phyloP scores from a whole-genome alignment of 2,329 filamentous ascomycete species.

The Aspergillus tanneri region DNA sequence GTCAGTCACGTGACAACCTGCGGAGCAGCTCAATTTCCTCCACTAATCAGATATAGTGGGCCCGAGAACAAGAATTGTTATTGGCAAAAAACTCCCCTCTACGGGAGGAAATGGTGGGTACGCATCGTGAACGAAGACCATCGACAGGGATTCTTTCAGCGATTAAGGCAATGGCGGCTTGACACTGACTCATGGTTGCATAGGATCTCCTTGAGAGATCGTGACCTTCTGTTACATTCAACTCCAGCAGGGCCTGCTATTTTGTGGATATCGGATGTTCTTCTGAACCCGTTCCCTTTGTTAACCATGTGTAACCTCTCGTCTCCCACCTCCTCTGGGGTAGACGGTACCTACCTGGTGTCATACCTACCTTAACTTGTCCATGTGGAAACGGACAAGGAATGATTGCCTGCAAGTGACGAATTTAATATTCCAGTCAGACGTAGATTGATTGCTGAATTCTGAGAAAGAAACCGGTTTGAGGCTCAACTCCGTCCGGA shows the following conservation, averaged over 20 bases:
- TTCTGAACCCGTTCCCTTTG: no score
- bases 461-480: neutral
- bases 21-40: neutral
- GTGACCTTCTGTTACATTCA: neutral
- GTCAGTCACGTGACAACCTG: slow-evolving; percentile 18
- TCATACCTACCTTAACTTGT: neutral
- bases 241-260: no score
- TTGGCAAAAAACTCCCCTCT: neutral
- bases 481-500: neutral
- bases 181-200: slow-evolving; percentile 10
- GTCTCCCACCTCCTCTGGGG: no score
- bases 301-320: no score
- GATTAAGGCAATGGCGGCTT: slow-evolving; percentile 3
- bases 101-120: slow-evolving; percentile 4
- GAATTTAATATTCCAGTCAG: neutral
- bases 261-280: no score
- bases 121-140: slow-evolving; percentile 3
- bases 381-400: neutral
- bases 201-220: neutral
- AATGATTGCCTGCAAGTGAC: neutral
- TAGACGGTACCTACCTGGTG: no score
- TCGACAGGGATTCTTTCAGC: slow-evolving; percentile 8
- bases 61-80: neutral
- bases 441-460: neutral
- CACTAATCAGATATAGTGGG: no score